Percentiles rank a stretch among this genome's conserved stretches.
phyloP scores from a whole-genome alignment of 2,329 filamentous ascomycete species.

The Phyllosticta citrichinensis region DNA sequence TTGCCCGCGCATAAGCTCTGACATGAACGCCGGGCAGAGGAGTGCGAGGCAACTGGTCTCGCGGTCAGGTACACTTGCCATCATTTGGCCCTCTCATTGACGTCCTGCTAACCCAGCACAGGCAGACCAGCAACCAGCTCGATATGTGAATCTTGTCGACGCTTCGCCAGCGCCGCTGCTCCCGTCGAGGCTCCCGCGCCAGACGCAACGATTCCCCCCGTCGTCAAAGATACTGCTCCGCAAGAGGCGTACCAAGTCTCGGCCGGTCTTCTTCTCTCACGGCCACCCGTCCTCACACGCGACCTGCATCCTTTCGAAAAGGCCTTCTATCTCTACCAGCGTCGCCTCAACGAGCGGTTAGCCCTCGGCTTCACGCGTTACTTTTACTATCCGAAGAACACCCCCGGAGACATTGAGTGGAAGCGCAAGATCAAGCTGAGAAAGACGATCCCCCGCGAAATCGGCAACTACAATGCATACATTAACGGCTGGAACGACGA shows the following conservation, averaged over 20 bases:
- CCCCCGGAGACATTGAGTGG: constrained; percentile 78
- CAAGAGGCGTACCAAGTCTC: constrained; percentile 35
- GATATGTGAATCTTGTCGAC: constrained; percentile 38
- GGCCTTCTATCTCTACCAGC: constrained; percentile 93
- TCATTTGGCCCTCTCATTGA: constrained; percentile 6
- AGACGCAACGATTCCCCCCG: constrained; percentile 19
- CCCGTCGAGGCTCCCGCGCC: constrained; percentile 24
- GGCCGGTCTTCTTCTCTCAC: constrained; percentile 73
- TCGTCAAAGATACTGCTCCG: constrained; percentile 29
- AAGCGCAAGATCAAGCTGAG: constrained; percentile 74
- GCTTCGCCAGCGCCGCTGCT: constrained; percentile 24
- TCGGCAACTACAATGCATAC: constrained; percentile 74
- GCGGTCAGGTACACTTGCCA: constrained; percentile 25
- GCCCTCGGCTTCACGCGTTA: constrained; percentile 77
- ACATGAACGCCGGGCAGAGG: constrained; percentile 35
- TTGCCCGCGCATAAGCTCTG: constrained; percentile 11
- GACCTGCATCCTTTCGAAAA: constrained; percentile 81
- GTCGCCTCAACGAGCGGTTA: constrained; percentile 87
- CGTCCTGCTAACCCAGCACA: constrained; percentile 14
- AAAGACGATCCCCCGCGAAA: constrained; percentile 68
- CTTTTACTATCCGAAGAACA: constrained; percentile 92
- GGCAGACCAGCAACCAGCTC: constrained; percentile 27
- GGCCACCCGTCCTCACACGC: constrained; percentile 77
- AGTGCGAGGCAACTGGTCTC: constrained; percentile 35
- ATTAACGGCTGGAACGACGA: constrained; percentile 85